Base-by-base conservation (phyloP, 179 eudicot species). In the Silene vulgaris region DNA sequence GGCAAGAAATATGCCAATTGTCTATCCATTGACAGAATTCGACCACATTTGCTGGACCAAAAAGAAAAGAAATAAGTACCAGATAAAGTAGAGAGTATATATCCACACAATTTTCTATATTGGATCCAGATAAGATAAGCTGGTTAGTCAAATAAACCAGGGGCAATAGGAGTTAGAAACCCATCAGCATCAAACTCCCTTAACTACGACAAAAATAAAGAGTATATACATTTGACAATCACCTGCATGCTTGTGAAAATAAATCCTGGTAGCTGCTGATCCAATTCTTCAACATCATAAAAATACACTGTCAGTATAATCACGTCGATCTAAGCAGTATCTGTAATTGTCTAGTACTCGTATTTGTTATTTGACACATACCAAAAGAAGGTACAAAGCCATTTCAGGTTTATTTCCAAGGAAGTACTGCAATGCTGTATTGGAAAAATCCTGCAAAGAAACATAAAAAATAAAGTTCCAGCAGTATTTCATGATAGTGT, bases 211-310 rank as follows among this genome's bases (percentile, higher is more conserved):
- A 43, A 43, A 43, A 43, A 43, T 1, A 8, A 12, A 9, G 12
- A 43, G 50, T 9, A 43, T 43, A 30, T 7, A 65, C 21, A 30
- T 48, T 43, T 68, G 61, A 73, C 69, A 32, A n/a, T 70, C 77
- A 93, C 98, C 98, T 87, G 97, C 98, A 94, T 62, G 80, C 84
- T 87, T 89, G 89, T 3, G 88, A 73, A 82, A 90, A 88, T 35
- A 95, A 82, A 72, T 84, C 83, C 73, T 80, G 87, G 71, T 92
- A 92, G 81, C 85, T 82, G 86, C 91, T 88, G 78, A 92, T 80
- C 97, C 97, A 94, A 79, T 81, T 88, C 98, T 93, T 79, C 79
- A 88, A 74, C 60, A 61, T 6, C 79, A 79, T 11, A 29, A 17
- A 54, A 76, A 35, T 60, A 28, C 2, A 28, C 2, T 72, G 73